Evolutionary conservation across 257 asterid genomes (phyloP).

Genomic region (Linderniella brevidens): DNA sequence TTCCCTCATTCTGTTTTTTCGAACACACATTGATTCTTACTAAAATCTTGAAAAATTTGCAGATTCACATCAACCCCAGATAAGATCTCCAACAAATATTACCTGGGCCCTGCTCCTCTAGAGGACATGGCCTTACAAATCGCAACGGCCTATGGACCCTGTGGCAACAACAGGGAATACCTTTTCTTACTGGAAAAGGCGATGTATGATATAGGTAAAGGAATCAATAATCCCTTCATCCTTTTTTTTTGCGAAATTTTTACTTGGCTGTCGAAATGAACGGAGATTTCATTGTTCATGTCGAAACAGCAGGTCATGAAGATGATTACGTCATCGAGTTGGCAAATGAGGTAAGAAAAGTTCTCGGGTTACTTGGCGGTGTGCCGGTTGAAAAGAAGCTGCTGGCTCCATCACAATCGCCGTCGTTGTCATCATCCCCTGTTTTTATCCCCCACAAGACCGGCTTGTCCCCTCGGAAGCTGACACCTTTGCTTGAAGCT

Average conservation of each 20-base stretch:
- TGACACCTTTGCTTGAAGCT: slow-evolving; percentile 30
- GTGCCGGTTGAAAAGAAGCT: not conserved
- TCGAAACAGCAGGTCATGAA: not conserved
- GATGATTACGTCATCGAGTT: not conserved
- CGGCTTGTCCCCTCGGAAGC: slow-evolving; percentile 25
- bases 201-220: slow-evolving; percentile 49
- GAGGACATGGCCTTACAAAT: slow-evolving; percentile 84
- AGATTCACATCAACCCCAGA: slow-evolving; percentile 87
- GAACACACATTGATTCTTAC: no score
- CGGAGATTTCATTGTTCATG: no score
- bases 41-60: slow-evolving; percentile 10
- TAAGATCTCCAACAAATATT: slow-evolving; percentile 58
- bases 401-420: no score
- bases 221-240: not conserved
- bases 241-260: not conserved
- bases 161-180: slow-evolving; percentile 82
- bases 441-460: slow-evolving; percentile 17
- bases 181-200: slow-evolving; percentile 76
- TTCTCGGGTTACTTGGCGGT: slow-evolving; percentile 5
- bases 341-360: slow-evolving; percentile 5
- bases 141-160: slow-evolving; percentile 86
- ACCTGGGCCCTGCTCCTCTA: slow-evolving; percentile 84
- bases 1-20: not conserved
- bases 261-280: no score
- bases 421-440: slow-evolving; percentile 11